Evolutionary conservation across 257 asterid genomes (phyloP).

Genomic region (Solanum sparsipilum): DNA sequence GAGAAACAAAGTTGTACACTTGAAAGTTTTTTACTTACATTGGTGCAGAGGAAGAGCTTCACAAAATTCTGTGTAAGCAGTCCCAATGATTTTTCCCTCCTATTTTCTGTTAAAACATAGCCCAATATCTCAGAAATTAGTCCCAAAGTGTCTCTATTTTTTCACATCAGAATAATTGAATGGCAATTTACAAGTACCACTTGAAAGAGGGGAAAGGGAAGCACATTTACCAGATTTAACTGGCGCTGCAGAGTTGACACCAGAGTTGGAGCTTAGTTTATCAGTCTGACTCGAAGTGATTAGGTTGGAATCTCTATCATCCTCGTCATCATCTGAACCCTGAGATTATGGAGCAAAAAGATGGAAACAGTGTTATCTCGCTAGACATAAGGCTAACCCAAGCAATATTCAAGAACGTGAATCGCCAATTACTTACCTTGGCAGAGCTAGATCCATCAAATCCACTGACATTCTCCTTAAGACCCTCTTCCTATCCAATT

Average conservation of each 20-base stretch:
- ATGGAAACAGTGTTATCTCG: background rate
- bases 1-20: background rate
- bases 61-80: slow-evolving; percentile 95
- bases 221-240: slow-evolving; percentile 30
- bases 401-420: background rate
- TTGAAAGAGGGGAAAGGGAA: background rate
- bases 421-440: background rate
- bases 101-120: slow-evolving; percentile 37
- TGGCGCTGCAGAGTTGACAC: slow-evolving; percentile 20
- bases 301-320: slow-evolving; percentile 38
- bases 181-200: background rate
- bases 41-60: slow-evolving; percentile 84
- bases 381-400: background rate
- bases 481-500: slow-evolving; percentile 51
- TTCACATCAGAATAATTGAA: background rate
- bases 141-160: background rate
- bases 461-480: slow-evolving; percentile 39
- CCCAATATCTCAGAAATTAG: background rate
- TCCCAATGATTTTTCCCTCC: slow-evolving; percentile 90
- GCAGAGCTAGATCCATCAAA: slow-evolving; percentile 37
- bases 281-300: slow-evolving; percentile 40
- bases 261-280: slow-evolving; percentile 29
- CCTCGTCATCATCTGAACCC: slow-evolving; percentile 87
- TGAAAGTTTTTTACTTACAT: slow-evolving; percentile 34
- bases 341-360: slow-evolving; percentile 1